Evolutionary conservation across 148 eudicot genomes (phyloP), one percentile per base, ranked within the genome.

Genomic region (Rhododendron griersonianum): DNA sequence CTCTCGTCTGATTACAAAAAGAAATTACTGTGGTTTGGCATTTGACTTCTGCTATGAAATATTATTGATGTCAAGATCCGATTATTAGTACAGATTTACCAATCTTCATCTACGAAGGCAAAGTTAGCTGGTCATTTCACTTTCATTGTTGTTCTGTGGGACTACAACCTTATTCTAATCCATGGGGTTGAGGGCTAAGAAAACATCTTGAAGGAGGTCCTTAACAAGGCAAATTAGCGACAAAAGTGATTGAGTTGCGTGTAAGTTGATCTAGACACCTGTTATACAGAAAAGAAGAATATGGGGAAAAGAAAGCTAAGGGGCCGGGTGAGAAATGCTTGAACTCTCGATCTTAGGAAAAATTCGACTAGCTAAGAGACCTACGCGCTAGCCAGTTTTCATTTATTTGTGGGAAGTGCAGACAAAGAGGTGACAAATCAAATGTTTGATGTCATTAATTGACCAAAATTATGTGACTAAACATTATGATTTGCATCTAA

Each of bases 311-410:
- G 18, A 11, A 25, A 25, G 9, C 37, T 30, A 5, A 25, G 30
- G 55, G 13, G 14, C 13, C 78, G 67, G 83, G 83, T 80, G 79
- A 59, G 88, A 80, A 86, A 86, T 85, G 88, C 83, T 86, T 63
- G 83, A 86, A 89, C 63, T 80, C 88, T 88, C 51, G 80, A 86
- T 50, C 63, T 65, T 50, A 35, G 10, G 23, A 15, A 39, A 13
- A 33, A 15, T 30, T 78, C 86, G 53, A 81, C 65, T 28, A 74
- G 88, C 88, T 88, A 86, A 83, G 88, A 88, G 88, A 86, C 83
- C 87, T 86, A 7, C 1, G 18, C 85, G 84, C 88, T 86, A 39
- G 44, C 44, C 44, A 7, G 6, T 59, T 59, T 11, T 59, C 65
- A 19, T 59, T 59, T 59, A 59, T 21, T 59, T 19, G n/a, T 19